Evolutionary conservation across 2,329 filamentous ascomycete species (phyloP).

Genomic region (Ascosphaera acerosa): DNA sequence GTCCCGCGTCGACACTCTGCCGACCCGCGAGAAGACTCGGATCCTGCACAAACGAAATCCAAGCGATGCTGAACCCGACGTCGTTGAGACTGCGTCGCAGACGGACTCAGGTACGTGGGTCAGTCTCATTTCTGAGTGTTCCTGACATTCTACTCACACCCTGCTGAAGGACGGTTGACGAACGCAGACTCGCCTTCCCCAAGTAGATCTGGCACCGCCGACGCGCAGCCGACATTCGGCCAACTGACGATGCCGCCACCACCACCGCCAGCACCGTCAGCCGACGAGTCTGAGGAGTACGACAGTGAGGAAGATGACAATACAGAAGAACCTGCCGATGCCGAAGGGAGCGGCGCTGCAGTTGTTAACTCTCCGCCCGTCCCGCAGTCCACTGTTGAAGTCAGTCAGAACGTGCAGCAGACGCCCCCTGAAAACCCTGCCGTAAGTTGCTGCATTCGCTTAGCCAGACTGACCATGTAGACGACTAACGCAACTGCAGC

Average conservation of each 20-base stretch:
- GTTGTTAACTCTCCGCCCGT: no score
- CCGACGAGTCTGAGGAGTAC: slow-evolving; percentile 11
- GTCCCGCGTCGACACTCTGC: slow-evolving; percentile 18
- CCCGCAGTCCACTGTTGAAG: no score
- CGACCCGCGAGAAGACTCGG: slow-evolving; percentile 9
- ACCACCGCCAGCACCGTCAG: slow-evolving; percentile 17
- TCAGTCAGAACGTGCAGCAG: no score
- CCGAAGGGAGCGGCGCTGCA: no score
- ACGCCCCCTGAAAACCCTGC: no score
- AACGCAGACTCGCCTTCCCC: slow-evolving; percentile 29
- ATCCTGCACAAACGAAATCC: slow-evolving; percentile 14
- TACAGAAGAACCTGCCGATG: slow-evolving; percentile 24
- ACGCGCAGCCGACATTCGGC: no score
- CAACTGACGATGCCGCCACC: no score
- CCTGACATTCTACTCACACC: slow-evolving; percentile 9
- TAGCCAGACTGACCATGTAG: slow-evolving; percentile 22
- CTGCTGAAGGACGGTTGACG: slow-evolving; percentile 32
- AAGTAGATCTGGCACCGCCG: slow-evolving; percentile 20
- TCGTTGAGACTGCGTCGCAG: slow-evolving; percentile 19
- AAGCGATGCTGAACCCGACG: slow-evolving; percentile 20
- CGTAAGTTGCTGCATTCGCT: no score
- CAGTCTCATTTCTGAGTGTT: slow-evolving; percentile 11
- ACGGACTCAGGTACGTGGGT: slow-evolving; percentile 29
- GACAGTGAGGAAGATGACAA: slow-evolving; percentile 35
- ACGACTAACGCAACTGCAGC: slow-evolving; percentile 33